Evolutionary conservation across 495 filamentous ascomycete species (phyloP), one percentile per base, ranked within the genome.

Genomic region (Astrothelium macrocarpum): DNA sequence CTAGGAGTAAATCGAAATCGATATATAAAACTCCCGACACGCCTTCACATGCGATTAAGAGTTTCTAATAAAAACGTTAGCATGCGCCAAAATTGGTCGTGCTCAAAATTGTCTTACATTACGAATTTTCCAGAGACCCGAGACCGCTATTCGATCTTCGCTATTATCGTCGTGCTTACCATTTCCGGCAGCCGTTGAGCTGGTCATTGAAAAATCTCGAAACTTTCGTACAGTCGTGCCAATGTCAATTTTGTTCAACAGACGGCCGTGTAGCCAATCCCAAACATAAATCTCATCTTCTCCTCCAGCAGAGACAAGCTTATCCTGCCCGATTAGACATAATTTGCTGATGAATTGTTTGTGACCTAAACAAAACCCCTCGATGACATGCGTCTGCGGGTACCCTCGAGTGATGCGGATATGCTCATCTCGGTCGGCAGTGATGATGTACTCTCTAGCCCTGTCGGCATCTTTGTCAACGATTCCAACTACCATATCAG

Each of bases 391-490:
- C 2, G 88, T 78, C 74, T 97, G 90, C 7, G 92, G 91, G 23
- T 85, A 77, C 2, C 86, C 89, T 62, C 94, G 82, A 29, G 93
- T 94, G 10, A 98, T 80, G 61, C 94, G 90, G 69, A 98, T 96
- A 72, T 97, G 95, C 78, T 98, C 94, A 78, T 98, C 94, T 62
- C 94, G 85, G 76, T 98, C 94, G 23, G 86, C 87, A 9, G 91
- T 95, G 66, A 98, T 71, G 65, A 97, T 87, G 72, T 93, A 96
- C 46, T 73, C 78, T 60, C 84, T 76, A 2, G 39, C 36, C 65
- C 70, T 70, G 34, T 62, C 65, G 26, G 36, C 32, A 9, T 25
- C 32, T 5, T 64, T 39, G 20, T 65, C 61, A 18, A 59, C 61
- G 25, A 74, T 72, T 3, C 81, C 83, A 29, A 83, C 78, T 2